Conservation (phyloP, 2,329 filamentous ascomycete genomes). For the Colletotrichum sp. region DNA sequence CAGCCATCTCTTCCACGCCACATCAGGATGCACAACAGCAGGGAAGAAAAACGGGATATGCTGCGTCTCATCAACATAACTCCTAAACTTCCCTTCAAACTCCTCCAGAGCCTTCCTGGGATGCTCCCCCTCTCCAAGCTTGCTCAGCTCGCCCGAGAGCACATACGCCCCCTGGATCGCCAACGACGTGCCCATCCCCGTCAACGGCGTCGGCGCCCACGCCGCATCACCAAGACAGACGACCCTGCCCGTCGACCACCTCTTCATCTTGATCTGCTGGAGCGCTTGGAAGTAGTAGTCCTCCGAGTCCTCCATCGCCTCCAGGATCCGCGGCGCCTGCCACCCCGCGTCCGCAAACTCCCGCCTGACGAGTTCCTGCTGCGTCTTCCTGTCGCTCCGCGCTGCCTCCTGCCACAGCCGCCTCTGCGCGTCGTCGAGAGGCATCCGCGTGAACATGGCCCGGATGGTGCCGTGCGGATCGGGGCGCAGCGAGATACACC, state of each 20-base stretch:
- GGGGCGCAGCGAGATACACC: neutral
- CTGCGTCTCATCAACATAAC: constrained; percentile 14
- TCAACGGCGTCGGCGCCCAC: constrained; percentile 46
- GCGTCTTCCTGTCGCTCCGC: constrained; percentile 22
- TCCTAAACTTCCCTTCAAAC: constrained; percentile 15
- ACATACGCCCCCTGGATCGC: constrained; percentile 54
- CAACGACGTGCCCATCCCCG: constrained; percentile 49
- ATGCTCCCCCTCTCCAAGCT: neutral
- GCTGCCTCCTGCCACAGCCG: neutral
- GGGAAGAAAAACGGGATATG: constrained; percentile 2
- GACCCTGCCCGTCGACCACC: constrained; percentile 40
- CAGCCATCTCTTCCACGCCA: constrained; percentile 1
- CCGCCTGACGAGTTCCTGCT: constrained; percentile 38
- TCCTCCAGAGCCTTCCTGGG: constrained; percentile 1
- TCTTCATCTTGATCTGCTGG: constrained; percentile 43
- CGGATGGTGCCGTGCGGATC: constrained; percentile 14
- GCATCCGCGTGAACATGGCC: constrained; percentile 5
- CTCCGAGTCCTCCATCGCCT: constrained; percentile 30
- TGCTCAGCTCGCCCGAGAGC: constrained; percentile 51
- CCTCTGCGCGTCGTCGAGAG: neutral
- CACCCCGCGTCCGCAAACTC: constrained; percentile 45
- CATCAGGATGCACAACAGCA: constrained; percentile 1
- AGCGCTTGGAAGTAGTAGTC: constrained; percentile 49
- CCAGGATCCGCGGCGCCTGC: constrained; percentile 33
- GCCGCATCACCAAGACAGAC: constrained; percentile 54